Percentiles rank a stretch among this genome's conserved stretches.
Conservation (phyloP, 208 protist species). For the Trypanosoma rangeli region DNA sequence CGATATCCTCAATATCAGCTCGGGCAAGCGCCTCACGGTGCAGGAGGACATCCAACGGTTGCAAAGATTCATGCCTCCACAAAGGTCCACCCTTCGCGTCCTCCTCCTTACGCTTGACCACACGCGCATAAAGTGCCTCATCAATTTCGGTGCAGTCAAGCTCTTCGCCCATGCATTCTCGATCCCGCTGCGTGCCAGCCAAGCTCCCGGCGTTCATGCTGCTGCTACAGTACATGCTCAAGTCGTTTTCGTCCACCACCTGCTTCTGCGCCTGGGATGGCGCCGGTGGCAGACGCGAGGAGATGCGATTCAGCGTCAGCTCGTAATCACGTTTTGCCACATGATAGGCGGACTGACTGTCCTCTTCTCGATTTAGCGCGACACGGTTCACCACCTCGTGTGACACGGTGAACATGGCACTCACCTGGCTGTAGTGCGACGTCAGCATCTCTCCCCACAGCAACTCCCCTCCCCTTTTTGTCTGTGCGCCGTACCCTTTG, state of each 20-base stretch:
- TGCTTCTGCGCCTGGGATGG: background rate
- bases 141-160: constrained; percentile 30
- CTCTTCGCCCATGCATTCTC: constrained; percentile 11
- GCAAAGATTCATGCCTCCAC: constrained; percentile 17
- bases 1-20: constrained; percentile 40
- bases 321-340: constrained; percentile 46
- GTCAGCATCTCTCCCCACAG: constrained; percentile 9
- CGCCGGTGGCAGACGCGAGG: constrained; percentile 25
- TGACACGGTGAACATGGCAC: constrained; percentile 32
- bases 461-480: background rate
- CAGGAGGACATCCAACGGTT: constrained; percentile 26
- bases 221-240: constrained; percentile 26
- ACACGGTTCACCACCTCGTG: constrained; percentile 52
- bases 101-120: constrained; percentile 29
- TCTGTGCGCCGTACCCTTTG: background rate
- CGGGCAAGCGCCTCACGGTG: constrained; percentile 43
- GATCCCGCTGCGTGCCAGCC: background rate
- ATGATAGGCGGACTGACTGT: constrained; percentile 30
- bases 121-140: constrained; percentile 21
- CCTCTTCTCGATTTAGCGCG: constrained; percentile 28
- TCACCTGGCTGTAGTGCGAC: constrained; percentile 23
- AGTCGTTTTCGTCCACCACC: constrained; percentile 11
- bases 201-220: constrained; percentile 20
- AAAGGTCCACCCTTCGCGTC: constrained; percentile 2
- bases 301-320: constrained; percentile 33